These are phyloP conservation scores for Talaromyces sp. DNA, from an alignment of 2,329 filamentous ascomycete genomes.

Conservation along the genomic window DNA sequence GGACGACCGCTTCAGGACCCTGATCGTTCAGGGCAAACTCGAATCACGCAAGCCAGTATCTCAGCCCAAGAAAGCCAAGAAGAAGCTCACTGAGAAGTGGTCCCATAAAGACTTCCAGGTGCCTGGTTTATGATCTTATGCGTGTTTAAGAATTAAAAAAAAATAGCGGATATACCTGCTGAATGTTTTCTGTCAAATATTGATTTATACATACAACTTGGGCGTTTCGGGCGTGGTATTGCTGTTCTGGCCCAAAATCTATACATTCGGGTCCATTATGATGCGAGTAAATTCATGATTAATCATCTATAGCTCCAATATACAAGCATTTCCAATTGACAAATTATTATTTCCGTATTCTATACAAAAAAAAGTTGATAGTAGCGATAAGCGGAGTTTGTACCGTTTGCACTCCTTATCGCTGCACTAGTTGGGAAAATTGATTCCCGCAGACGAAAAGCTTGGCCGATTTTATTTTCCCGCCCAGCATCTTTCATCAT, in stretches of 20 bases:
- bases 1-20: conserved; percentile 83
- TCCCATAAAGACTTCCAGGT: conserved; percentile 88
- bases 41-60: conserved; percentile 74
- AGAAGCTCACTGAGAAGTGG: conserved; percentile 90
- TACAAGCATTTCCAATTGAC: background rate
- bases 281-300: background rate
- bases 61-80: conserved; percentile 77
- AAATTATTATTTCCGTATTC: background rate
- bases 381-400: conserved; percentile 2
- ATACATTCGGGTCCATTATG: background rate
- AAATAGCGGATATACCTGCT: background rate
- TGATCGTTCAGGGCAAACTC: conserved; percentile 83
- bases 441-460: background rate
- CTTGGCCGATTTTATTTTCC: background rate
- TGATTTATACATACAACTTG: background rate
- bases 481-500: background rate
- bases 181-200: background rate
- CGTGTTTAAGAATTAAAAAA: background rate
- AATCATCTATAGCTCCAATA: background rate
- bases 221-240: background rate
- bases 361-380: background rate
- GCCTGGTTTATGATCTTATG: conserved; percentile 20
- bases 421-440: conserved; percentile 2
- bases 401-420: conserved; percentile 12
- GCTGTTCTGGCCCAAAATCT: background rate